Evolutionary conservation across 805 yeast genomes (phyloP).

Genomic region (Komagataella pseudopastoris): DNA sequence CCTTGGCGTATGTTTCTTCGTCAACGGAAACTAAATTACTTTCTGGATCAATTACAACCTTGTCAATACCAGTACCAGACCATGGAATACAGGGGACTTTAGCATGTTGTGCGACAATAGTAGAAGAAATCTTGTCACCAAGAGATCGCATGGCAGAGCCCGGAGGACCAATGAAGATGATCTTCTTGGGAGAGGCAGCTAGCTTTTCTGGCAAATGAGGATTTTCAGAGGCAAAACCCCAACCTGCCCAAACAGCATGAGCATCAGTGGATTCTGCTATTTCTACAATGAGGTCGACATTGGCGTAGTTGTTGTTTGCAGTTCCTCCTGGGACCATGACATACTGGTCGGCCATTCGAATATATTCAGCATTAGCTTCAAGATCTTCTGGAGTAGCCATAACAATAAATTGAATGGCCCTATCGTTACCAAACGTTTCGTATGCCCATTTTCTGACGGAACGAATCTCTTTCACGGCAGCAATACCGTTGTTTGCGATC

Average conservation of each 20-base stretch:
- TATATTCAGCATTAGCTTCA: slow-evolving; percentile 93
- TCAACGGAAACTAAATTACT: slow-evolving; percentile 82
- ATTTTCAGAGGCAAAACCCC: slow-evolving; percentile 99
- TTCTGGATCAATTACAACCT: slow-evolving; percentile 53
- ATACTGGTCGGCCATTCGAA: slow-evolving; percentile 98
- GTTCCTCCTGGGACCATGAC: slow-evolving; percentile 99
- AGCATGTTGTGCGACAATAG: slow-evolving; percentile 98
- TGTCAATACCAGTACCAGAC: slow-evolving; percentile 96
- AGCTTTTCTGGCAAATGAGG: slow-evolving; percentile 87
- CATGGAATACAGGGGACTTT: slow-evolving; percentile 98
- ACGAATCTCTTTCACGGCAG: slow-evolving; percentile 96
- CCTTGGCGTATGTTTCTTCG: slow-evolving; percentile 72
- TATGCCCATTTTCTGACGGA: slow-evolving; percentile 98
- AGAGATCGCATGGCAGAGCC: slow-evolving; percentile 99
- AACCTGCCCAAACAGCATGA: slow-evolving; percentile 99
- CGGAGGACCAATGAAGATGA: slow-evolving; percentile 96
- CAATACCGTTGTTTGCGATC: slow-evolving; percentile 98
- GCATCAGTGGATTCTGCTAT: slow-evolving; percentile 93
- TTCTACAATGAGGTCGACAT: slow-evolving; percentile 93
- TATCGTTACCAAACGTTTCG: slow-evolving; percentile 95
- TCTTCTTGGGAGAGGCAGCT: slow-evolving; percentile 84
- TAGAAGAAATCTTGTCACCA: slow-evolving; percentile 96
- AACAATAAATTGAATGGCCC: slow-evolving; percentile 85
- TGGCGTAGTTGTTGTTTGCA: slow-evolving; percentile 95
- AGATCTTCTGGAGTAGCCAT: slow-evolving; percentile 99